Evolutionary conservation across 1,139 yeast species (phyloP).

Genomic region (Sugiyamaella paludigena): DNA sequence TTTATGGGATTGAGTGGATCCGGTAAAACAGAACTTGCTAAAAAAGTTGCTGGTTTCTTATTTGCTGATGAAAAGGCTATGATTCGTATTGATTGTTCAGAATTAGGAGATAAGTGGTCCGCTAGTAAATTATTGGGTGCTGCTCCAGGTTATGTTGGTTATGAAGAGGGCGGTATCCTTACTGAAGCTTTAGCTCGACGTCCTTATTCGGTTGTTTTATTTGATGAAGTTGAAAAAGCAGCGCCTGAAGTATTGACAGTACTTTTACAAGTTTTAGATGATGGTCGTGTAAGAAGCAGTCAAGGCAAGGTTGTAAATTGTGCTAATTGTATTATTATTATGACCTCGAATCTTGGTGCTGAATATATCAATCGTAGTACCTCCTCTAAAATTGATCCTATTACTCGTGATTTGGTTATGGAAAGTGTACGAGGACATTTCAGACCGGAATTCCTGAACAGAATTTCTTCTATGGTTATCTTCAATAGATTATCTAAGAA

Average conservation of each 20-base stretch:
- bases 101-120: slow-evolving; percentile 91
- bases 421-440: slow-evolving; percentile 82
- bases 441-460: slow-evolving; percentile 96
- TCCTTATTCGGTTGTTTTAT: slow-evolving; percentile 91
- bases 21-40: slow-evolving; percentile 97
- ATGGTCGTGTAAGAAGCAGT: slow-evolving; percentile 92
- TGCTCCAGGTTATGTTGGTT: slow-evolving; percentile 97
- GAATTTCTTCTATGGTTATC: slow-evolving; percentile 88
- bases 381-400: slow-evolving; percentile 51
- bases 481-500: slow-evolving; percentile 89
- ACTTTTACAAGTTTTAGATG: slow-evolving; percentile 87
- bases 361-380: slow-evolving; percentile 75
- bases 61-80: slow-evolving; percentile 95
- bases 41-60: slow-evolving; percentile 91
- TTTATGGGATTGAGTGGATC: slow-evolving; percentile 96
- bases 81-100: slow-evolving; percentile 97
- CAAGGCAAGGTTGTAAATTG: slow-evolving; percentile 93
- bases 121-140: slow-evolving; percentile 94
- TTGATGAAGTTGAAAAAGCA: slow-evolving; percentile 98
- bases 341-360: slow-evolving; percentile 98
- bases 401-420: slow-evolving; percentile 77
- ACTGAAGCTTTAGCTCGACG: slow-evolving; percentile 88
- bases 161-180: slow-evolving; percentile 94
- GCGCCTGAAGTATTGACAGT: slow-evolving; percentile 96
- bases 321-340: slow-evolving; percentile 85